Conservation (phyloP, 2,329 filamentous ascomycete species). For the Fusarium tanahbumbuense region DNA sequence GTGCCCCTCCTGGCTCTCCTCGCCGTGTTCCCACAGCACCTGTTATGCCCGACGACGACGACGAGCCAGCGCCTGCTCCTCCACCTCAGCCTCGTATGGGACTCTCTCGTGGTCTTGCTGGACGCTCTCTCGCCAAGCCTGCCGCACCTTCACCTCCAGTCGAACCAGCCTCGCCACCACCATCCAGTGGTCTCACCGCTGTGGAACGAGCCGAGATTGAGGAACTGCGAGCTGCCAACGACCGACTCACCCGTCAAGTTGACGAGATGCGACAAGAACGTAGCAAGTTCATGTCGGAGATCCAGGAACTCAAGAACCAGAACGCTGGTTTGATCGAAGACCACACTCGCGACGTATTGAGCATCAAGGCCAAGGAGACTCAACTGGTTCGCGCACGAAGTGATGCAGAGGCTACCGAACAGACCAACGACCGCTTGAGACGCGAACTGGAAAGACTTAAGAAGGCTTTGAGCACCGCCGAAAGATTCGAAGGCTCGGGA, state of each 20-base stretch:
- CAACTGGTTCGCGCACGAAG: conserved; percentile 92
- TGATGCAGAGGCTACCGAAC: conserved; percentile 89
- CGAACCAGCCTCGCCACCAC: conserved; percentile 67
- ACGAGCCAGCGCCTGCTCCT: conserved; percentile 67
- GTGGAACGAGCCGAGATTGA: conserved; percentile 94
- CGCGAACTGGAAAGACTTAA: conserved; percentile 94
- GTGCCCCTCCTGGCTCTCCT: conserved; percentile 66
- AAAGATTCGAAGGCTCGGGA: conserved; percentile 59
- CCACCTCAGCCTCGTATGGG: conserved; percentile 70
- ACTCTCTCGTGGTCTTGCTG: conserved; percentile 82
- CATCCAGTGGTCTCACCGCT: conserved; percentile 74
- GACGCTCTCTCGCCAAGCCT: conserved; percentile 85
- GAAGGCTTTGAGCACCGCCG: conserved; percentile 77
- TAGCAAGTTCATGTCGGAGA: conserved; percentile 83
- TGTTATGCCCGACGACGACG: conserved; percentile 58
- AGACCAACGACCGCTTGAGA: conserved; percentile 83
- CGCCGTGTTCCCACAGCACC: conserved; percentile 61
- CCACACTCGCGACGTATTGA: conserved; percentile 92
- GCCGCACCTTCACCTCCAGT: conserved; percentile 62
- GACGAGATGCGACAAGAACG: conserved; percentile 88
- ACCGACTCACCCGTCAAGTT: conserved; percentile 77
- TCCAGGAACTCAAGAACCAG: conserved; percentile 94
- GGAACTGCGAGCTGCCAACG: conserved; percentile 85
- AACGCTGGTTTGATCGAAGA: conserved; percentile 98
- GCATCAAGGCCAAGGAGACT: conserved; percentile 98